These are phyloP conservation scores for Passalora sequoiae DNA, from an alignment of 2,329 filamentous ascomycete species.

Conservation along the genomic window DNA sequence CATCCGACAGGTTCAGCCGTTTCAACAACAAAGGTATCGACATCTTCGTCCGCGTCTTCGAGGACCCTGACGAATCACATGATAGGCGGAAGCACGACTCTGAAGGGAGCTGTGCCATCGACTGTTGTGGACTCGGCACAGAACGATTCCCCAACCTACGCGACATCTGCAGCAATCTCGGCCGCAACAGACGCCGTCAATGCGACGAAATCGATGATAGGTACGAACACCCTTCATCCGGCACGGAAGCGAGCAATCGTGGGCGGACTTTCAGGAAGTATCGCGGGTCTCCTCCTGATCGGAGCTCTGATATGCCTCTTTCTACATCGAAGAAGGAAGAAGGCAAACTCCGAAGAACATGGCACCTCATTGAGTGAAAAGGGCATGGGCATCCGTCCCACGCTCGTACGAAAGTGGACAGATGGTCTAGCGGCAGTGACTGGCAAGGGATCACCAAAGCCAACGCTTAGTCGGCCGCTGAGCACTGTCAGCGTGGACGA, in stretches of 20 bases:
- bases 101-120: not conserved
- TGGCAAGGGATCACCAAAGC: conserved; percentile 15
- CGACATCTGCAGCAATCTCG: not conserved
- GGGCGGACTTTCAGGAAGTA: conserved; percentile 30
- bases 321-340: conserved; percentile 22
- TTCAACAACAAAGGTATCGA: not conserved
- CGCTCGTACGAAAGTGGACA: conserved; percentile 6
- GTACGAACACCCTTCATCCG: conserved; percentile 5
- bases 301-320: conserved; percentile 27
- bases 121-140: not conserved
- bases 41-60: not conserved
- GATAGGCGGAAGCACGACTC: not conserved
- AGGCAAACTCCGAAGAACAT: conserved; percentile 9
- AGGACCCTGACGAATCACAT: not conserved
- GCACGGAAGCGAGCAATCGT: conserved; percentile 28
- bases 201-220: conserved; percentile 11
- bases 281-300: conserved; percentile 28
- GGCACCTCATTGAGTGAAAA: conserved; percentile 10
- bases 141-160: not conserved
- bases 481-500: conserved; percentile 28
- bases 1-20: not conserved
- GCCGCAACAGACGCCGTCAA: not conserved
- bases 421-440: conserved; percentile 3
- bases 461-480: conserved; percentile 13
- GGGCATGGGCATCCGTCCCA: not conserved